These are phyloP conservation scores for Cicer judaicum DNA, from an alignment of 306 rosid species.

Conservation along the genomic window DNA sequence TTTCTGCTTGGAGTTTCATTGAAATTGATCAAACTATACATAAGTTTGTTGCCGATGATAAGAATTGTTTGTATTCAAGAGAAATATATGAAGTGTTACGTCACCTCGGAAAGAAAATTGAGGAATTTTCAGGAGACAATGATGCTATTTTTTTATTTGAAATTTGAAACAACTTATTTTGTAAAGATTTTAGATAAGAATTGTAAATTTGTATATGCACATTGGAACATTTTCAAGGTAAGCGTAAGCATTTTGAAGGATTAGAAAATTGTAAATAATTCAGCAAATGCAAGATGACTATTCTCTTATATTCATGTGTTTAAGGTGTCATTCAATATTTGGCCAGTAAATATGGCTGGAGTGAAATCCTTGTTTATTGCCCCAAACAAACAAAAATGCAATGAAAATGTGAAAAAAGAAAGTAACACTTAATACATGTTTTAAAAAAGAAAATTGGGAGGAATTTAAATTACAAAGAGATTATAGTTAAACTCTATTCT, in stretches of 20 bases:
- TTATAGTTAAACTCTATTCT: no score
- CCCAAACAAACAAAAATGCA: neutral
- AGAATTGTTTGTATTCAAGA: constrained; percentile 43
- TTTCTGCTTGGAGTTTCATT: constrained; percentile 63
- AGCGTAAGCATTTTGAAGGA: neutral
- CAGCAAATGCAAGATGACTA: neutral
- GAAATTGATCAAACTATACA: constrained; percentile 54
- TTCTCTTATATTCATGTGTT: neutral
- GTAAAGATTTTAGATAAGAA: neutral
- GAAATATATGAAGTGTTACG: constrained; percentile 42
- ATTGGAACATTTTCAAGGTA: constrained; percentile 12
- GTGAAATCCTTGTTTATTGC: neutral
- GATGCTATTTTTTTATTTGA: constrained; percentile 30
- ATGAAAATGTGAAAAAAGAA: neutral
- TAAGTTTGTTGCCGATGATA: constrained; percentile 53
- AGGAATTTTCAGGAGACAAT: constrained; percentile 35
- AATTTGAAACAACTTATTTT: neutral
- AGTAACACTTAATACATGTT: no score
- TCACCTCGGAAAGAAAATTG: constrained; percentile 45
- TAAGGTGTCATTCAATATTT: neutral
- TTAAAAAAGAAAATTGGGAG: no score
- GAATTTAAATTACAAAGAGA: no score
- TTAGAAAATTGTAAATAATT: neutral
- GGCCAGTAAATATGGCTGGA: neutral
- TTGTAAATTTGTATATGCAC: constrained; percentile 8